Conservation (phyloP, 768 basidiomycete genomes). For the Suillus subaureus region DNA sequence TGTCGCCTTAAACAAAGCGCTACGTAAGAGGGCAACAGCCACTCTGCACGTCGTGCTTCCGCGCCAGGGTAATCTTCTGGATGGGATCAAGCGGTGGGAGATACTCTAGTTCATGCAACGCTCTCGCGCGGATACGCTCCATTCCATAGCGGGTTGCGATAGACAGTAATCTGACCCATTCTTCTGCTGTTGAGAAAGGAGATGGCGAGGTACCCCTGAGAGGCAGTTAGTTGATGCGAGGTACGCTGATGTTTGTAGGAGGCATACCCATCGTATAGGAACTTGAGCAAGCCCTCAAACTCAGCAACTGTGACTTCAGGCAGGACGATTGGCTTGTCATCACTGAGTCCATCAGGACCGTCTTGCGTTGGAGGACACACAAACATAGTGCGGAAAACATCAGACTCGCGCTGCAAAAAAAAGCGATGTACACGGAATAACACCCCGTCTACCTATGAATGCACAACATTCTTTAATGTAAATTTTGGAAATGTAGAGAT, state of each 20-base stretch:
- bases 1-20: conserved; percentile 36
- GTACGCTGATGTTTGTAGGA: not conserved
- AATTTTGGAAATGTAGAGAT: not conserved
- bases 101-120: conserved; percentile 33
- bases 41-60: conserved; percentile 40
- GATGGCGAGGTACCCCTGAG: not conserved
- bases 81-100: conserved; percentile 31
- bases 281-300: conserved; percentile 41
- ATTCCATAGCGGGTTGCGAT: conserved; percentile 43
- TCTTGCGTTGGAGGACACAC: conserved; percentile 23
- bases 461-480: too few relatives aligned
- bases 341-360: conserved; percentile 33
- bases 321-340: conserved; percentile 36
- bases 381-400: conserved; percentile 42
- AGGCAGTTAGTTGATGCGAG: not conserved
- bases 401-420: conserved; percentile 40
- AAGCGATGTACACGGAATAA: conserved; percentile 45
- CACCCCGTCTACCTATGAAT: conserved; percentile 36
- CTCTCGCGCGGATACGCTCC: conserved; percentile 36
- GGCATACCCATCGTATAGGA: conserved; percentile 42
- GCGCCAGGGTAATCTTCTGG: conserved; percentile 40
- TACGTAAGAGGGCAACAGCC: conserved; percentile 42
- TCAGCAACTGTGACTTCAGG: conserved; percentile 35
- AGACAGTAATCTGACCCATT: conserved; percentile 43
- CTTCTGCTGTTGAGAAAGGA: conserved; percentile 19